Conservation (phyloP, 2,329 filamentous ascomycete species). For the Penicillium sp. region DNA sequence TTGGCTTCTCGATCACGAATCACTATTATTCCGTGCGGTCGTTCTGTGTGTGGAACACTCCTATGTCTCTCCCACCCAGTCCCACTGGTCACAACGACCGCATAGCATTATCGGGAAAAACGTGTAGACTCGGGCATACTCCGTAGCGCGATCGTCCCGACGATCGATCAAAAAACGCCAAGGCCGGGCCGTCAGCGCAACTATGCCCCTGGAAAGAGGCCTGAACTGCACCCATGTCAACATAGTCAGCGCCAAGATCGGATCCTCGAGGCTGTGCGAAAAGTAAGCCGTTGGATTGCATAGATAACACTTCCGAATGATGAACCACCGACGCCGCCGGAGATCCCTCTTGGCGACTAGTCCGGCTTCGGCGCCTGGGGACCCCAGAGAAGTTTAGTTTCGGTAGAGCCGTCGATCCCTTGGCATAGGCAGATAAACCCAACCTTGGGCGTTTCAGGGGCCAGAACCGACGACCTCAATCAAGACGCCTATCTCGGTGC, state of each 20-base stretch:
- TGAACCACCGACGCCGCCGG: conserved; percentile 11
- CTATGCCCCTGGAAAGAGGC: neutral
- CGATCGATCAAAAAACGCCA: conserved; percentile 1
- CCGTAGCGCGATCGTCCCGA: neutral
- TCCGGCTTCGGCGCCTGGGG: conserved; percentile 7
- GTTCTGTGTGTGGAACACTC: no score
- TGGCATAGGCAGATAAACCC: conserved; percentile 17
- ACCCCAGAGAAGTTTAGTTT: conserved; percentile 11
- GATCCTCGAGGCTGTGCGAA: conserved; percentile 17
- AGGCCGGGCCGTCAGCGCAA: conserved; percentile 2
- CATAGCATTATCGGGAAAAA: no score
- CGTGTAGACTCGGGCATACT: neutral
- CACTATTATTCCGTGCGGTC: no score
- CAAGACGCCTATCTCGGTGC: neutral
- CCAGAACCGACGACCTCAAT: conserved; percentile 3
- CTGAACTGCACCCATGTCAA: neutral
- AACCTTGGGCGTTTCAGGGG: conserved; percentile 6
- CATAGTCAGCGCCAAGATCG: neutral
- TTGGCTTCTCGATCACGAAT: conserved; percentile 3
- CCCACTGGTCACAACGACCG: no score
- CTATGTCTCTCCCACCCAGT: no score
- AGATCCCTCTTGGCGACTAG: conserved; percentile 17
- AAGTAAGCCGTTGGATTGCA: neutral
- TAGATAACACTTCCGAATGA: conserved; percentile 11
- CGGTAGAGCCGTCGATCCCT: conserved; percentile 18